Evolutionary conservation across 306 rosid genomes (phyloP).

Genomic region (Vachellia pachyceras): DNA sequence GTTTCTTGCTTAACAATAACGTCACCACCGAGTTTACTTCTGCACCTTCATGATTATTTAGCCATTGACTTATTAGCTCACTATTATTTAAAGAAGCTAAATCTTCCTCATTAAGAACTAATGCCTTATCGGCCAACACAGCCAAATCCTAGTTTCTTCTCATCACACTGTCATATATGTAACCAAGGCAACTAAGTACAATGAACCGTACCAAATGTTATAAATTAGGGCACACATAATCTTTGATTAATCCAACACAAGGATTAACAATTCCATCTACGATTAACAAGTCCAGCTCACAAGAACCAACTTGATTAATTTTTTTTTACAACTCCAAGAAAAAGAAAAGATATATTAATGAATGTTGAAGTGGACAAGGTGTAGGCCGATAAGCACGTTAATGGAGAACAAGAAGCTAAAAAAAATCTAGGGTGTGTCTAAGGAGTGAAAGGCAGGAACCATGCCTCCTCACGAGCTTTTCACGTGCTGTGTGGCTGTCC

Average conservation of each 20-base stretch:
- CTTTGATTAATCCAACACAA: slow-evolving; percentile 56
- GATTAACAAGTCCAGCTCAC: too few relatives aligned
- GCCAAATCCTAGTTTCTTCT: slow-evolving; percentile 12
- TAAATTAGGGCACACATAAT: slow-evolving; percentile 46
- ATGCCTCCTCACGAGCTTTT: slow-evolving; percentile 51
- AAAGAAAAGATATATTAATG: slow-evolving; percentile 11
- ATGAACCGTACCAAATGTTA: slow-evolving; percentile 51
- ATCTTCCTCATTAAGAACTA: background rate
- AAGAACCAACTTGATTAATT: too few relatives aligned
- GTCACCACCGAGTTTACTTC: background rate
- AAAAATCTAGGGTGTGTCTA: slow-evolving; percentile 56
- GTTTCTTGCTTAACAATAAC: background rate
- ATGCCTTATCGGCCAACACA: background rate
- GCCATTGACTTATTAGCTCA: background rate
- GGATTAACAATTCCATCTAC: background rate
- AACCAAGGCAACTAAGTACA: slow-evolving; percentile 51
- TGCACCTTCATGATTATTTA: background rate
- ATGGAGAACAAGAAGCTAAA: slow-evolving; percentile 47
- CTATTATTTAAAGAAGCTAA: background rate
- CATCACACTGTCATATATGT: slow-evolving; percentile 20
- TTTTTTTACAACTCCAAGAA: too few relatives aligned
- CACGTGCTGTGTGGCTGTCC: slow-evolving; percentile 60
- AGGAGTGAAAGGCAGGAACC: slow-evolving; percentile 50
- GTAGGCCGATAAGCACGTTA: too few relatives aligned
- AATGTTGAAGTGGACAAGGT: slow-evolving; percentile 52